phyloP scores from a whole-genome alignment of 164 flowering plant species.

The Brasenia schreberi region DNA sequence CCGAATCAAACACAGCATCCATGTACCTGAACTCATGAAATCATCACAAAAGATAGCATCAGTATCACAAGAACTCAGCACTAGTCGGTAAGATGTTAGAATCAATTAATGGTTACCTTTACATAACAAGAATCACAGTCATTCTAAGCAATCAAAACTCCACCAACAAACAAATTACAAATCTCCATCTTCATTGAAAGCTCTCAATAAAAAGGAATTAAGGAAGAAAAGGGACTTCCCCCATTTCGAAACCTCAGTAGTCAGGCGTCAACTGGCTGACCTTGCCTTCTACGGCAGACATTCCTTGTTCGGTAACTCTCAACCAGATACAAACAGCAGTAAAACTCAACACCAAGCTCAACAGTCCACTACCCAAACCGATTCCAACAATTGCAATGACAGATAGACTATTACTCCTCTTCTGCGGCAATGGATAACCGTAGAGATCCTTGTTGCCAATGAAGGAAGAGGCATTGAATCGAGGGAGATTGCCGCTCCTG shows the following conservation, averaged over 20 bases:
- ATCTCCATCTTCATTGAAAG: background rate
- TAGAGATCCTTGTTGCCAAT: conserved; percentile 69
- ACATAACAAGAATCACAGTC: background rate
- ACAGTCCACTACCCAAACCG: conserved; percentile 83
- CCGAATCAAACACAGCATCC: too few species aligned
- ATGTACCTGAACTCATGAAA: too few species aligned
- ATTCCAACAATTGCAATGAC: conserved; percentile 79
- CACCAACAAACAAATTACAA: too few species aligned
- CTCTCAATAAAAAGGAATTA: background rate
- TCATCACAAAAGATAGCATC: background rate
- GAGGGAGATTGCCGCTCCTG: conserved; percentile 43
- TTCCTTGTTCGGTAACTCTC: conserved; percentile 59
- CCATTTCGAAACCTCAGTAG: conserved; percentile 24
- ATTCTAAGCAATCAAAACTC: background rate
- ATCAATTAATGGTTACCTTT: background rate
- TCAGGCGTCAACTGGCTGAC: conserved; percentile 81
- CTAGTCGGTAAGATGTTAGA: background rate
- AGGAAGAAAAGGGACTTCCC: background rate
- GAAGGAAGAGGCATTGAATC: conserved; percentile 65
- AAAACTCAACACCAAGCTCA: conserved; percentile 78
- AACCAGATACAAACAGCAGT: conserved; percentile 88
- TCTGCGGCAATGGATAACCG: conserved; percentile 71
- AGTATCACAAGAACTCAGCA: background rate
- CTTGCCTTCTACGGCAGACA: conserved; percentile 57
- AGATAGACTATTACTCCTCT: conserved; percentile 42